A percentile compares a stretch with the other conserved stretches of the same genome.
Evolutionary conservation across 768 basidiomycete species (phyloP).

Genomic region (Hygrophoropsis aurantiaca): DNA sequence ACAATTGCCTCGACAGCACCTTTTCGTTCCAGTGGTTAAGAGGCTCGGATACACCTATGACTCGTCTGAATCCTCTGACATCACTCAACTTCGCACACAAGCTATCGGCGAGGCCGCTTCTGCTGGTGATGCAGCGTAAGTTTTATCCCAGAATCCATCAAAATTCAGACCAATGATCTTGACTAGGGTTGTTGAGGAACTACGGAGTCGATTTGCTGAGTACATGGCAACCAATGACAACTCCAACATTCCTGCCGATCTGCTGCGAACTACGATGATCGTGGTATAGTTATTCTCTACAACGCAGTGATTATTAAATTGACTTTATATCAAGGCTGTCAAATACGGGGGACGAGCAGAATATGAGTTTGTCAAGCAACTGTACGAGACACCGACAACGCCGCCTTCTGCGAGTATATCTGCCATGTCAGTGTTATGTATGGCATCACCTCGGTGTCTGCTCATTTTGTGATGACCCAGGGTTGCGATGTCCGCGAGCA

Average conservation of each 20-base stretch:
- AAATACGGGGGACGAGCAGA: slow-evolving; percentile 72
- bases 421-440: slow-evolving; percentile 53
- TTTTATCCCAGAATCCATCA: neutral
- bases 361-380: slow-evolving; percentile 66
- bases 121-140: slow-evolving; percentile 42
- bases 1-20: slow-evolving; percentile 35
- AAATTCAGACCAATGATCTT: neutral
- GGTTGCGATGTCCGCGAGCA: slow-evolving; percentile 60
- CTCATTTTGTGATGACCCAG: slow-evolving; percentile 34
- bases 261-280: slow-evolving; percentile 56
- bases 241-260: slow-evolving; percentile 76
- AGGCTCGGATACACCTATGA: slow-evolving; percentile 77
- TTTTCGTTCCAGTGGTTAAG: slow-evolving; percentile 76
- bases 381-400: slow-evolving; percentile 72
- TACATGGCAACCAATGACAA: slow-evolving; percentile 75
- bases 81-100: slow-evolving; percentile 68
- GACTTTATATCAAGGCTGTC: slow-evolving; percentile 51
- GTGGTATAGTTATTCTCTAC: slow-evolving; percentile 39
- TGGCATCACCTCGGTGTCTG: slow-evolving; percentile 2
- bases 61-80: slow-evolving; percentile 64
- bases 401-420: slow-evolving; percentile 65
- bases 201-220: slow-evolving; percentile 66
- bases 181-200: slow-evolving; percentile 69
- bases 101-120: slow-evolving; percentile 60
- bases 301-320: slow-evolving; percentile 2